Evolutionary conservation across 208 protist species (phyloP).

Genomic region (Spongospora subterranea): DNA sequence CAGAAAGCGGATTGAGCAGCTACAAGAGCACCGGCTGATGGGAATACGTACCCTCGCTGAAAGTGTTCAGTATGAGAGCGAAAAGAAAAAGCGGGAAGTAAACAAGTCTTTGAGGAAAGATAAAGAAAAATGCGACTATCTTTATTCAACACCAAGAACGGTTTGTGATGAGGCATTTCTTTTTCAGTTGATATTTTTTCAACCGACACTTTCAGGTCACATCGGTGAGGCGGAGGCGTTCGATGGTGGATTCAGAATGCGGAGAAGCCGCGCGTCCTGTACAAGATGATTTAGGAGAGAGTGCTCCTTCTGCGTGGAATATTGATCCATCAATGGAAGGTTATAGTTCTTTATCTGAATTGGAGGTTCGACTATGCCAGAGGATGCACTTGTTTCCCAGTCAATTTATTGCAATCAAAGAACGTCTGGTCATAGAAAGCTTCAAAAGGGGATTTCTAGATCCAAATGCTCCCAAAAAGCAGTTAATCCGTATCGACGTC

Average conservation of each 20-base stretch:
- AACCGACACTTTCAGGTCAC: not conserved
- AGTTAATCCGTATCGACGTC: constrained; percentile 15
- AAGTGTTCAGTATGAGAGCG: constrained; percentile 54
- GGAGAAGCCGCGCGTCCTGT: no score
- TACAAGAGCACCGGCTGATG: constrained; percentile 37
- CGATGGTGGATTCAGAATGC: not conserved
- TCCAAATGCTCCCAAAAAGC: not conserved
- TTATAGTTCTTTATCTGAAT: not conserved
- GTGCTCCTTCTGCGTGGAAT: not conserved
- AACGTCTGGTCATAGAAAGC: constrained; percentile 17
- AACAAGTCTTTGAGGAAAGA: not conserved
- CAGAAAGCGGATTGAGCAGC: constrained; percentile 35
- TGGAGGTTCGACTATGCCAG: not conserved
- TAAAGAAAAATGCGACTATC: constrained; percentile 43
- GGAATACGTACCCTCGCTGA: not conserved
- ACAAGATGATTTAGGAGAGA: no score
- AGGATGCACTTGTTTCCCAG: not conserved
- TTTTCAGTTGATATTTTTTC: not conserved
- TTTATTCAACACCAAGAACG: not conserved
- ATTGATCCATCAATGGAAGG: not conserved
- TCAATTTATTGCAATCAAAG: constrained; percentile 10
- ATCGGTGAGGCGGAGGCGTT: constrained; percentile 10
- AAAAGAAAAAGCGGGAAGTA: constrained; percentile 54
- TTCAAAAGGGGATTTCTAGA: not conserved
- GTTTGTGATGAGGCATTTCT: not conserved